Conservation (phyloP, 257 asterid species). For the Linaria vulgaris region DNA sequence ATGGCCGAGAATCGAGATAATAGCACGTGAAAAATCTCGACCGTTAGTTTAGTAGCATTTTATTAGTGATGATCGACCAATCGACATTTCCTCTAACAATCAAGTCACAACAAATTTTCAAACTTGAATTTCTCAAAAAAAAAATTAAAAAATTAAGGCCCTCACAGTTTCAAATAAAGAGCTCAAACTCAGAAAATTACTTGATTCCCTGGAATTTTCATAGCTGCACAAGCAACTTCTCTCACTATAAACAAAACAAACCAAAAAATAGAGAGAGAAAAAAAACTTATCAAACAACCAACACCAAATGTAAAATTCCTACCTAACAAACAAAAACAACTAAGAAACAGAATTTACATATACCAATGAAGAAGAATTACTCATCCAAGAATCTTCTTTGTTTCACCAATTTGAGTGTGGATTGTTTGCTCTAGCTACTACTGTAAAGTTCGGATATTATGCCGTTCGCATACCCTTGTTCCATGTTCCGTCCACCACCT, state of each 20-base stretch:
- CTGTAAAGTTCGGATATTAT: constrained; percentile 45
- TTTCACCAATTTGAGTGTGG: background rate
- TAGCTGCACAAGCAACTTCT: constrained; percentile 20
- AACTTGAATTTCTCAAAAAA: too few relatives aligned
- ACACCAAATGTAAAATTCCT: constrained; percentile 11
- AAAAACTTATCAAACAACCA: constrained; percentile 7
- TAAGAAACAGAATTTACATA: constrained; percentile 25
- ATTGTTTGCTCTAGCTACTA: constrained; percentile 17
- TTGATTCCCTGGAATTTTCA: constrained; percentile 19
- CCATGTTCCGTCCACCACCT: constrained; percentile 88
- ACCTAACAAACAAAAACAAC: constrained; percentile 15
- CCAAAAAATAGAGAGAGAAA: constrained; percentile 11
- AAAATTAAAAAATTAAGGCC: too few relatives aligned
- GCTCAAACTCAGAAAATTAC: constrained; percentile 10
- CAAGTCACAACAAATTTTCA: too few relatives aligned
- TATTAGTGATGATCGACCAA: too few relatives aligned
- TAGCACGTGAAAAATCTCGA: too few relatives aligned
- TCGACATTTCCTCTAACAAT: too few relatives aligned
- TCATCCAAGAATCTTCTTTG: background rate
- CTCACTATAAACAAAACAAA: background rate
- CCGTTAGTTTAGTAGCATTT: too few relatives aligned
- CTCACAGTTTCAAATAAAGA: background rate
- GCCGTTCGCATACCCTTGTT: constrained; percentile 52
- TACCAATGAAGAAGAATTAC: constrained; percentile 23
- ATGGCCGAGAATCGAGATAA: too few relatives aligned